Evolutionary conservation across 2,329 filamentous ascomycete species (phyloP), one percentile per base, ranked within the genome.

Genomic region (Hymenoscyphus repandus): DNA sequence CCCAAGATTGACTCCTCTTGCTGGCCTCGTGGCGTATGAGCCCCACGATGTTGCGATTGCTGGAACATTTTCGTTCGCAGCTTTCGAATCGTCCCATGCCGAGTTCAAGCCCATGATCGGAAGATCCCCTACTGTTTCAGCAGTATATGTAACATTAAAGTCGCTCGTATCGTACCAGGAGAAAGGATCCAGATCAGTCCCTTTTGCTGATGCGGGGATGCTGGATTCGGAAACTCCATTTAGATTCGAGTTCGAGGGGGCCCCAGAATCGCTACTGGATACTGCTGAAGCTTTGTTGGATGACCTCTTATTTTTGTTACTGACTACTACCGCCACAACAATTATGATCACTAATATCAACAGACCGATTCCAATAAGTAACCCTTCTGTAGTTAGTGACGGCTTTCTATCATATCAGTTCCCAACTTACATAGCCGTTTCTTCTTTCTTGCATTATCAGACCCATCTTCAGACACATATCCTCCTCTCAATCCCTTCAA

Each of bases 121-220:
- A n/a, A 99, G 76, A 2, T 85, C 88, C 17, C 93, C 93, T 0
- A 97, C 85, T 12, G 83, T 90, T 45, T 82, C 79, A 53, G 85
- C 82, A 0, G 93, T 99, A 66, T 95, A 99, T 0, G 93, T 97
- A 54, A 92, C 79, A 66, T 99, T 99, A 74, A 97, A 96, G 63
- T 91, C 90, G 0, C 76, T 79, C 0, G 91, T 96, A 60, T 95
- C 86, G 58, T 87, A 86, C 93, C 93, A 99, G 1, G 85, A 83
- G 68, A 90, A 95, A 0, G 93, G 93, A 64, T 99, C 91, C 17
- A 96, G 75, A 56, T 87, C 85, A 2, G 86, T 88, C 12, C 83
- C 89, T 67, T 80, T 83, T 62, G 82, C 90, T 54, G 75, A 76
- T 50, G 72, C 70, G 52, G 87, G 87, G 59, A 65, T 53, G 62